Conservation (phyloP, 352 stramenopile genomes). For the Globisporangium nagaii region DNA sequence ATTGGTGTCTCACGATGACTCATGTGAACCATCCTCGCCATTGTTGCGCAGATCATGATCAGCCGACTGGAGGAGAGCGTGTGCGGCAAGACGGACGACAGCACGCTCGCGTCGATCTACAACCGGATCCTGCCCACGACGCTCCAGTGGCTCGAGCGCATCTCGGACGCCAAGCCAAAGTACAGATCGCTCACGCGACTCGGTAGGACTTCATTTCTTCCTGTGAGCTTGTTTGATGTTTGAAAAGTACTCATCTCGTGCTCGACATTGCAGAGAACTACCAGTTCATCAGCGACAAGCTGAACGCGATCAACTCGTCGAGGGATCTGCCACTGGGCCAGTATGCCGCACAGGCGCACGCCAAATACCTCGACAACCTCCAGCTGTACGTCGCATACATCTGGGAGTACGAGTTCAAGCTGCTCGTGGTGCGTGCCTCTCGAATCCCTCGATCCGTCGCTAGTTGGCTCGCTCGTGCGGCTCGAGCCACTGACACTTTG, state of each 20-base stretch:
- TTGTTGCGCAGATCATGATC: constrained; percentile 56
- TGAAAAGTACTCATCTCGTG: background rate
- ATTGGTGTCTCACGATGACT: too few relatives aligned
- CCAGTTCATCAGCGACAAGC: constrained; percentile 49
- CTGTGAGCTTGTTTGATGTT: background rate
- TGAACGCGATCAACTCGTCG: constrained; percentile 38
- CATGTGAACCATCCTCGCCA: too few relatives aligned
- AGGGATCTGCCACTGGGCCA: constrained; percentile 42
- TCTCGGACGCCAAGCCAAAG: constrained; percentile 60
- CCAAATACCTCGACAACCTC: constrained; percentile 35
- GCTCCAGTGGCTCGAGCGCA: constrained; percentile 67
- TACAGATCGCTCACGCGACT: constrained; percentile 55
- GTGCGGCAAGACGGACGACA: constrained; percentile 47
- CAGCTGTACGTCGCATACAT: constrained; percentile 52
- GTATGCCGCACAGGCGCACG: constrained; percentile 38
- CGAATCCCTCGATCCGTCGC: too few relatives aligned
- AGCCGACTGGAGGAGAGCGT: constrained; percentile 56
- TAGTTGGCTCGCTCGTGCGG: background rate
- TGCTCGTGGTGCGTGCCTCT: constrained; percentile 28
- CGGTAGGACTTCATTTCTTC: constrained; percentile 21
- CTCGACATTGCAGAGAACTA: constrained; percentile 79
- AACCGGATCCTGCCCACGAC: constrained; percentile 53
- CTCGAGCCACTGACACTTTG: background rate
- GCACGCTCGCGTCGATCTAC: constrained; percentile 57
- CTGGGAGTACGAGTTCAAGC: constrained; percentile 68